phyloP scores from a whole-genome alignment of 371 early-diverging fungal genomes.

The Mycotypha africana region DNA sequence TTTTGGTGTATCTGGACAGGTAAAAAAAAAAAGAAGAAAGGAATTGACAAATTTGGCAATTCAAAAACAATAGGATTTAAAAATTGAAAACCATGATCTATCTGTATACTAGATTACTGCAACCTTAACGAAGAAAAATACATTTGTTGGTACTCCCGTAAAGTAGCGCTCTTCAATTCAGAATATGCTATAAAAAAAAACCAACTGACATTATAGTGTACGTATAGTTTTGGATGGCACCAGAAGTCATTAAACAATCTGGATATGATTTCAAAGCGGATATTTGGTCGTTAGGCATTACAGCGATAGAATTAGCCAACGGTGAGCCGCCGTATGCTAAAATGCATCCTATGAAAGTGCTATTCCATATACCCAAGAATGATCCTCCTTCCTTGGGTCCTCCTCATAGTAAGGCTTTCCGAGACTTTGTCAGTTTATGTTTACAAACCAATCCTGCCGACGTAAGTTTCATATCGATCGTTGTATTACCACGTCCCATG shows the following conservation, averaged over 20 bases:
- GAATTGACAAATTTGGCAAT: constrained; percentile 14
- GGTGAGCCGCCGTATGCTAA: constrained; percentile 93
- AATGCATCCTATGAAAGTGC: constrained; percentile 88
- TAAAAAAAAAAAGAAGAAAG: too few species aligned
- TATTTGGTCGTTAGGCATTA: constrained; percentile 98
- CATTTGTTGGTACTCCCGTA: constrained; percentile 99
- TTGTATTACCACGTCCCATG: too few species aligned
- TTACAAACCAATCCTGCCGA: constrained; percentile 78
- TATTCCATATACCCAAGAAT: constrained; percentile 91
- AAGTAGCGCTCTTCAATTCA: too few species aligned
- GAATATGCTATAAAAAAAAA: too few species aligned
- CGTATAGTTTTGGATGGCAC: constrained; percentile 98
- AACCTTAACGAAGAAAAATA: constrained; percentile 91
- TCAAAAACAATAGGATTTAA: constrained; percentile 14
- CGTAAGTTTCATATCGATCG: constrained; percentile 30
- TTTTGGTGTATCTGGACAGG: constrained; percentile 97
- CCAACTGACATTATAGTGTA: too few species aligned
- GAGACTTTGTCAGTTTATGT: constrained; percentile 87
- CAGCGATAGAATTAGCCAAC: constrained; percentile 94
- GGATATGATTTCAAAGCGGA: constrained; percentile 97
- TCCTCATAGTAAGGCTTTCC: constrained; percentile 79
- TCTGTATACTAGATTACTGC: constrained; percentile 92
- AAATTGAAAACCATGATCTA: too few species aligned
- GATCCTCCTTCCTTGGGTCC: constrained; percentile 82
- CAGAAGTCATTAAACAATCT: constrained; percentile 95